A percentile compares a stretch with the other conserved stretches of the same genome.
phyloP scores from a whole-genome alignment of 78 protist genomes.

The Dictyostelium capitatum region DNA sequence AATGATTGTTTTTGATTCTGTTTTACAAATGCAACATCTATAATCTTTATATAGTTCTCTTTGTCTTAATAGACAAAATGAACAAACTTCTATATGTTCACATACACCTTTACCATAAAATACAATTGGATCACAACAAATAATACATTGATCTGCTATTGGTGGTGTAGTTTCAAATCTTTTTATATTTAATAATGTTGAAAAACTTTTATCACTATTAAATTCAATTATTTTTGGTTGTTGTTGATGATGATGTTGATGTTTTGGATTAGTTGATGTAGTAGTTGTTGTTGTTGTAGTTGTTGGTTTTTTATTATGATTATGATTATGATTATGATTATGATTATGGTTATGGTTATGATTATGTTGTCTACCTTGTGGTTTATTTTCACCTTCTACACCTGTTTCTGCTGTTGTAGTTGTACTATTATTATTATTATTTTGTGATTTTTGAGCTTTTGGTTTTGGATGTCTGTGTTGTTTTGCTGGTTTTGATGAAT shows the following conservation, averaged over 20 bases:
- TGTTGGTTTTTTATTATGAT: not conserved
- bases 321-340: not conserved
- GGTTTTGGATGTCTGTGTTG: not conserved
- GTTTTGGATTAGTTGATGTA: not conserved
- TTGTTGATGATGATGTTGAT: not conserved
- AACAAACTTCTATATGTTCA: slow-evolving; percentile 74
- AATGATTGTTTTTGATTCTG: slow-evolving; percentile 34
- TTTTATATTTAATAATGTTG: not conserved
- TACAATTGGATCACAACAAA: slow-evolving; percentile 72
- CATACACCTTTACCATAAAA: slow-evolving; percentile 61
- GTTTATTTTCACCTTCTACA: not conserved
- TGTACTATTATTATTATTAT: not conserved
- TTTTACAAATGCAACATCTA: slow-evolving; percentile 80
- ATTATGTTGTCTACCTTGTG: not conserved
- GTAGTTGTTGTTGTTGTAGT: slow-evolving; percentile 1
- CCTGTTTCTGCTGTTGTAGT: not conserved
- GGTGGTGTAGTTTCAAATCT: not conserved
- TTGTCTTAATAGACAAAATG: slow-evolving; percentile 65
- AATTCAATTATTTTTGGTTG: not conserved
- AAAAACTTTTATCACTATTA: not conserved
- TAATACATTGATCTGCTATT: slow-evolving; percentile 16
- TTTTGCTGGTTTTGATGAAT: not conserved
- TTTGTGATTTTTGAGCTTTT: not conserved
- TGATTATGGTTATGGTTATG: not conserved
- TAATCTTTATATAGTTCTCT: slow-evolving; percentile 77